phyloP scores from a whole-genome alignment of 2,329 filamentous ascomycete species.

The Fusarium nygamai region DNA sequence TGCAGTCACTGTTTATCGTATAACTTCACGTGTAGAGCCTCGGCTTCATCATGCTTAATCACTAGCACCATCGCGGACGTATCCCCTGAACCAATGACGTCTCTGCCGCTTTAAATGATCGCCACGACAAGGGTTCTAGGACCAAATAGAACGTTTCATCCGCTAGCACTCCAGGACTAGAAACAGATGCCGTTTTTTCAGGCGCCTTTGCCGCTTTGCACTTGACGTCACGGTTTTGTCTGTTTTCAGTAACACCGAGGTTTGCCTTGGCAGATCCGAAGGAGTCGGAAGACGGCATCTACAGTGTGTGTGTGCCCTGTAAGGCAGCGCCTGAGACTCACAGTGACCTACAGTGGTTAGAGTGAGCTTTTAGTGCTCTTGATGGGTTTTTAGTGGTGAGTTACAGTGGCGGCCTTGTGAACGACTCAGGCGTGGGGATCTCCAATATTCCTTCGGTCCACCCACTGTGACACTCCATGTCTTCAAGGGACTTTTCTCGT shows the following conservation, averaged over 20 bases:
- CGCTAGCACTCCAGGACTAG: background rate
- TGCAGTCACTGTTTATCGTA: background rate
- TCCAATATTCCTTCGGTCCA: background rate
- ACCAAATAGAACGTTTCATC: slow-evolving; percentile 14
- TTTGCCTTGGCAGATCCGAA: slow-evolving; percentile 36
- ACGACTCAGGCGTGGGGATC: slow-evolving; percentile 20
- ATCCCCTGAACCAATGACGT: slow-evolving; percentile 13
- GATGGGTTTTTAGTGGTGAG: background rate
- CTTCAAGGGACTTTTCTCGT: background rate
- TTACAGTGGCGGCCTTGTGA: background rate
- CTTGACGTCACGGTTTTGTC: slow-evolving; percentile 27
- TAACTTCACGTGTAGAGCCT: background rate
- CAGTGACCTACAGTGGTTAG: background rate
- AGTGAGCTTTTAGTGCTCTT: background rate
- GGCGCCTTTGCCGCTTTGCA: slow-evolving; percentile 22
- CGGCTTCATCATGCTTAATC: background rate
- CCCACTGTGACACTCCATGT: background rate
- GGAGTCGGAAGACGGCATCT: slow-evolving; percentile 33
- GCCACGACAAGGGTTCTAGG: background rate
- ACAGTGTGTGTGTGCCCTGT: background rate
- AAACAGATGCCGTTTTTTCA: background rate
- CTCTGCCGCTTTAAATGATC: slow-evolving; percentile 20
- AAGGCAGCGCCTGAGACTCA: background rate
- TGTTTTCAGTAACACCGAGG: slow-evolving; percentile 36
- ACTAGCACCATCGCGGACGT: background rate